Base-by-base conservation (phyloP, 345 rosid species). In the Ceriops zippeliana region DNA sequence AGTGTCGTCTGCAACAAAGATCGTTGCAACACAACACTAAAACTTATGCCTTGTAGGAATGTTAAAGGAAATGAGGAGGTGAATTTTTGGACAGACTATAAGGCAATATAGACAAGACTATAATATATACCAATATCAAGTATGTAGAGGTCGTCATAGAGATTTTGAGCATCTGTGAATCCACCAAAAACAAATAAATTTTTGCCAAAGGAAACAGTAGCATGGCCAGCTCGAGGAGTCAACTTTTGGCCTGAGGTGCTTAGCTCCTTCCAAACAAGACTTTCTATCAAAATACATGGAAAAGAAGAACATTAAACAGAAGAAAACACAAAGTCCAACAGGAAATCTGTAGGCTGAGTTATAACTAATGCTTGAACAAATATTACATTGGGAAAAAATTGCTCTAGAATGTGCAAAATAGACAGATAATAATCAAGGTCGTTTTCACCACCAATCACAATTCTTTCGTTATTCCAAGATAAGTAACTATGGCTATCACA, bases 151-250 rank as follows among this genome's bases (percentile, higher is more conserved):
- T 92, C 98, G 73, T 92, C 92, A 20, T 90, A 92, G 34, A 95
- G 86, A 77, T 89, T 92, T 81, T 95, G 98, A 57, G 93, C 90
- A 80, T 90, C 96, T 0, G 97, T 86, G 80, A 90, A 95, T 77
- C 99, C 99, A 72, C 99, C 99, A 80, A 88, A 95, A 62, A 95
- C 97, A 80, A 85, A 90, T 62, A 95, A 76, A 72, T 85, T 83
- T 80, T 84, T 92, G 78, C 99, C 96, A 75, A 95, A 79, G 66
- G 96, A 83, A 78, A 89, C 85, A 30, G 99, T 82, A 10, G 92
- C 83, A 79, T 95, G 98, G 21, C 99, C 99, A 76, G 98, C 99
- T 77, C 99, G 89, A 66, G 99, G 98, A 66, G 98, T 75, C 83
- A 95, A 65, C 73, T 79, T 80, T 80, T 83, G 87, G 71, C 99